Evolutionary conservation across 768 basidiomycete genomes (phyloP), one percentile per base, ranked within the genome.

Genomic region (Sporobolomyces phaffii): DNA sequence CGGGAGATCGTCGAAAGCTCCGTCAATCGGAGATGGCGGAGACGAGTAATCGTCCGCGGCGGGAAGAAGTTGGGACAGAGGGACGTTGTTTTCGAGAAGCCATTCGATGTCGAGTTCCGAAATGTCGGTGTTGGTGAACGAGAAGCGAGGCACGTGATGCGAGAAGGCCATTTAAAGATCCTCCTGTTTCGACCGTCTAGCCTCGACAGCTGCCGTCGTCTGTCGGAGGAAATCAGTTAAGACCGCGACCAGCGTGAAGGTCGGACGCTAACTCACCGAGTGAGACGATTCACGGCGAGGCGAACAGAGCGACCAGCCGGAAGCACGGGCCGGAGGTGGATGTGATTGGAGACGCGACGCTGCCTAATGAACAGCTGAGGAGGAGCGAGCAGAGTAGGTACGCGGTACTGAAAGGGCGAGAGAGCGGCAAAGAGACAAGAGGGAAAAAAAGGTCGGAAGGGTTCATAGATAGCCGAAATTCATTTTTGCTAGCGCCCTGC

Each of bases 71-170:
- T 17, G 38, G 17, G 52, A 3, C 8, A n/a, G 24, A 1, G 53
- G 5, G 61, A 34, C 26, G 34, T 29, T 43, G 33, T 26, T 33
- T 28, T 65, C 57, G n/a, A 65, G 64, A 3, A 65, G 56, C 14
- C 17, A 49, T 28, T 65, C 64, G 33, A 65, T 59, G 50, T 65
- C 64, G 31, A 65, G 56, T 8, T 65, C 48, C 1, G 48, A 44
- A 5, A 65, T 31, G n/a, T 26, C 33, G 44, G 62, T 63, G 15
- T 14, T n/a, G 17, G 44, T 63, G 53, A 56, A 63, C 44, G 53
- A 56, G 41, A 52, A 53, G 2, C 50, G 60, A 40, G 50, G 26
- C 14, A 1, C 10, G 2, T 13, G 40, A 18, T 34, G 2, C 34
- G 44, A 7, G 15, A 28, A 1, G n/a, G 29, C 18, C 38, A 41